These are phyloP conservation scores for Colletotrichum sp. DNA, from an alignment of 2,329 filamentous ascomycete species.

Conservation along the genomic window DNA sequence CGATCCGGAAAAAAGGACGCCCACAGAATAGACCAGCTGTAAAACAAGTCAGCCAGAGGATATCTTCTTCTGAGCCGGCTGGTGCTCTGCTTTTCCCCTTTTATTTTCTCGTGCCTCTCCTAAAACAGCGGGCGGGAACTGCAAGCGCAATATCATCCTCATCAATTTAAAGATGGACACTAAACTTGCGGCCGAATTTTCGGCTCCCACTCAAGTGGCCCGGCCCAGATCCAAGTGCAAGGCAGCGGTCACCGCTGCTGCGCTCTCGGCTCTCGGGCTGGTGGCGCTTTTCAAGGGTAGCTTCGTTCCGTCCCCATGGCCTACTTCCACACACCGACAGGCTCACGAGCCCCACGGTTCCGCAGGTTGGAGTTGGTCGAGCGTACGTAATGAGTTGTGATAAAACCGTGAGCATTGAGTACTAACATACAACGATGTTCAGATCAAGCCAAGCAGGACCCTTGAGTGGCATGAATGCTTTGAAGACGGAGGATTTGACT, in stretches of 20 bases:
- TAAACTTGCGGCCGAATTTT: not conserved
- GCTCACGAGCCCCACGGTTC: not conserved
- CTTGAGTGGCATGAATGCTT: constrained; percentile 36
- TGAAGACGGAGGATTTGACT: constrained; percentile 31
- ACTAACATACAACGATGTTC: constrained; percentile 25
- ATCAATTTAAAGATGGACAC: not conserved
- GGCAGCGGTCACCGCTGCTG: not conserved
- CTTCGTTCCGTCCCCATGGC: not conserved
- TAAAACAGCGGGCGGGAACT: not conserved
- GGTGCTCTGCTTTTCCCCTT: not conserved
- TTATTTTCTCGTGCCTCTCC: not conserved
- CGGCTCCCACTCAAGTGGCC: not conserved
- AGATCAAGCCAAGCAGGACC: constrained; percentile 38
- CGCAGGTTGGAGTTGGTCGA: constrained; percentile 12
- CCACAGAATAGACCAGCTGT: not conserved
- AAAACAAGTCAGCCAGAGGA: not conserved
- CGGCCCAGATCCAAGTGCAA: not conserved
- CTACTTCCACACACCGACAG: not conserved
- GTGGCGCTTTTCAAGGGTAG: constrained; percentile 4
- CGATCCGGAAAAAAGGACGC: not conserved
- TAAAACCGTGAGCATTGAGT: not conserved
- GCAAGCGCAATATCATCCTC: not conserved
- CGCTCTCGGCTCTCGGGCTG: not conserved
- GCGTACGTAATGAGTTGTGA: not conserved
- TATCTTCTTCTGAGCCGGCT: not conserved